Percentiles rank a stretch among this genome's conserved stretches.
These are phyloP conservation scores for Chytriomyces sp. DNA, from an alignment of 192 early-diverging fungal species.

Conservation along the genomic window DNA sequence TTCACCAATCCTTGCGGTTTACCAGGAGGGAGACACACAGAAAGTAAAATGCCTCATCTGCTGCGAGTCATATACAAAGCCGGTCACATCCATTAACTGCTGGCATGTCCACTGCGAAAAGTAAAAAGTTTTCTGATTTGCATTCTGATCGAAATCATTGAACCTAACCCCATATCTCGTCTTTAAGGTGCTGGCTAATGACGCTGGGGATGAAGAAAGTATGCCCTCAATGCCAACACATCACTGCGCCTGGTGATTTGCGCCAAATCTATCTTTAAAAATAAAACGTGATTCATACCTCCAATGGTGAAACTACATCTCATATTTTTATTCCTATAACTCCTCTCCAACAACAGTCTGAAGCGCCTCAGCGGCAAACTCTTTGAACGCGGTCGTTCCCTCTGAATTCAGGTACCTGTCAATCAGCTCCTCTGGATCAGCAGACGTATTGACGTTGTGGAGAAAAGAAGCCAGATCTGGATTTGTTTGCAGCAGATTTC, in stretches of 20 bases:
- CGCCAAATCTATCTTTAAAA: slow-evolving; percentile 78
- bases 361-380: slow-evolving; percentile 1
- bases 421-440: slow-evolving; percentile 9
- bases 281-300: too few species aligned
- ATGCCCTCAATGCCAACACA: slow-evolving; percentile 89
- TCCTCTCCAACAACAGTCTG: neutral
- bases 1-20: too few species aligned
- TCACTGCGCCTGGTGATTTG: slow-evolving; percentile 81
- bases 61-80: slow-evolving; percentile 72
- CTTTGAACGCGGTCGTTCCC: neutral
- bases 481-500: neutral
- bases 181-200: slow-evolving; percentile 76
- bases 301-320: too few species aligned
- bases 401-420: neutral
- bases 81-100: slow-evolving; percentile 79
- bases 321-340: neutral
- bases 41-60: slow-evolving; percentile 80
- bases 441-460: neutral
- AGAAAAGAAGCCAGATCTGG: neutral
- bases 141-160: neutral
- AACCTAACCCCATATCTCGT: neutral
- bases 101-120: slow-evolving; percentile 93
- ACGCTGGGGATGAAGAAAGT: slow-evolving; percentile 84
- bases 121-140: slow-evolving; percentile 23
- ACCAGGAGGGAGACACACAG: slow-evolving; percentile 19